These are phyloP conservation scores for Xylariaceae sp. DNA, from an alignment of 2,329 filamentous ascomycete species.

Conservation along the genomic window DNA sequence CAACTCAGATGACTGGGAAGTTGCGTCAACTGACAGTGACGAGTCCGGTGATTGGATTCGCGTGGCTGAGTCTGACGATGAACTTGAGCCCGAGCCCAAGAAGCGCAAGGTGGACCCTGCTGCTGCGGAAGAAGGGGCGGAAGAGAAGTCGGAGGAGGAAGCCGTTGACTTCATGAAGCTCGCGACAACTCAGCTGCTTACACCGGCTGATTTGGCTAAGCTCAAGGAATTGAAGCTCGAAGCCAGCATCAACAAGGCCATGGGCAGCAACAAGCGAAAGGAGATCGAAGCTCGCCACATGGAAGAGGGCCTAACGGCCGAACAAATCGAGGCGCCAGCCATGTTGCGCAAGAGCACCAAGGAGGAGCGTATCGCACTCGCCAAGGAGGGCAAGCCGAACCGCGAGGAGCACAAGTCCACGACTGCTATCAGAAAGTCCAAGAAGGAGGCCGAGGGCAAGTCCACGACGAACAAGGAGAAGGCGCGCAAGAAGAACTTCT, in stretches of 20 bases:
- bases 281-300: constrained; percentile 56
- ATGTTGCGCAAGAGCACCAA: constrained; percentile 78
- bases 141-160: constrained; percentile 40
- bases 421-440: constrained; percentile 75
- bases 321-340: constrained; percentile 83
- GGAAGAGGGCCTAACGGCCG: constrained; percentile 85
- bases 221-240: constrained; percentile 79
- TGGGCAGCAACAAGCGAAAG: constrained; percentile 46
- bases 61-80: constrained; percentile 77
- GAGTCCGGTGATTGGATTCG: constrained; percentile 91
- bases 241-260: constrained; percentile 62
- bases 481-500: constrained; percentile 92
- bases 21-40: constrained; percentile 53
- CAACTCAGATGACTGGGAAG: constrained; percentile 56
- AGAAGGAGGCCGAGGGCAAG: constrained; percentile 86
- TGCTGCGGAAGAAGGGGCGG: constrained; percentile 36
- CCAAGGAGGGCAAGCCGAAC: constrained; percentile 74
- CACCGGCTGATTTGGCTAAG: constrained; percentile 92
- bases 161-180: constrained; percentile 60
- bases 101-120: constrained; percentile 51
- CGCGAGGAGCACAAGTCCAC: constrained; percentile 79
- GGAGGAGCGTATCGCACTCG: constrained; percentile 80
- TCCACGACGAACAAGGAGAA: constrained; percentile 98
- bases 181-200: constrained; percentile 90
- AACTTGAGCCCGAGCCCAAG: constrained; percentile 64